Conservation (phyloP, 805 yeast species). For the Metschnikowia anglica region DNA sequence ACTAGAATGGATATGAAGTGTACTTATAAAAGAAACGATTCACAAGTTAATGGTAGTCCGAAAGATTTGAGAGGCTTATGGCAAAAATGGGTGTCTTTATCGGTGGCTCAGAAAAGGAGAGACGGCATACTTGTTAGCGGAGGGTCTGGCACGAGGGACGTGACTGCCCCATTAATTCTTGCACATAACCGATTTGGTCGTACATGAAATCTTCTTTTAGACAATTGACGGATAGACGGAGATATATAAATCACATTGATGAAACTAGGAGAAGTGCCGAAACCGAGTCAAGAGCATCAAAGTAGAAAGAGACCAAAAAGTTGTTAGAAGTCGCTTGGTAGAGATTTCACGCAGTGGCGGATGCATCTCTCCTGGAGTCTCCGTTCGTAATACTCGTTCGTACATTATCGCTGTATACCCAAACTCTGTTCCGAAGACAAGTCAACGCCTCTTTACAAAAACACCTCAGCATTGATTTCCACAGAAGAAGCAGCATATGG, state of each 20-base stretch:
- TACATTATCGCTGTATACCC: constrained; percentile 1
- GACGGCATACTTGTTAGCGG: constrained; percentile 7
- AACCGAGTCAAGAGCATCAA: neutral
- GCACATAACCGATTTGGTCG: constrained; percentile 6
- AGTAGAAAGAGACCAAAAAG: neutral
- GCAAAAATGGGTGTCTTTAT: neutral
- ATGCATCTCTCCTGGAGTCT: too few relatives aligned
- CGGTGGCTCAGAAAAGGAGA: constrained; percentile 3
- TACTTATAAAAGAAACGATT: too few relatives aligned
- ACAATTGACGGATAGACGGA: neutral
- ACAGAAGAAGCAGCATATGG: constrained; percentile 92
- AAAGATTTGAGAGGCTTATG: neutral
- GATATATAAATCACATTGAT: too few relatives aligned
- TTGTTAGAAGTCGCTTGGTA: too few relatives aligned
- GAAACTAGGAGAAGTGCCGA: neutral
- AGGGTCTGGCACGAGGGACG: constrained; percentile 14
- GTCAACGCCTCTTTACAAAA: constrained; percentile 48
- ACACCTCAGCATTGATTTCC: constrained; percentile 86
- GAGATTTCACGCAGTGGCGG: neutral
- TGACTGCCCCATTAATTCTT: constrained; percentile 15
- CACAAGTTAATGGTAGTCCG: neutral
- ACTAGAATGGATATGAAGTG: too few relatives aligned
- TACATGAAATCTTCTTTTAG: neutral
- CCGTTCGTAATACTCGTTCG: neutral
- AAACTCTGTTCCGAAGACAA: neutral